Evolutionary conservation across 192 early-diverging fungal species (phyloP), one percentile per base, ranked within the genome.

Genomic region (Bifiguratus adelaidae): DNA sequence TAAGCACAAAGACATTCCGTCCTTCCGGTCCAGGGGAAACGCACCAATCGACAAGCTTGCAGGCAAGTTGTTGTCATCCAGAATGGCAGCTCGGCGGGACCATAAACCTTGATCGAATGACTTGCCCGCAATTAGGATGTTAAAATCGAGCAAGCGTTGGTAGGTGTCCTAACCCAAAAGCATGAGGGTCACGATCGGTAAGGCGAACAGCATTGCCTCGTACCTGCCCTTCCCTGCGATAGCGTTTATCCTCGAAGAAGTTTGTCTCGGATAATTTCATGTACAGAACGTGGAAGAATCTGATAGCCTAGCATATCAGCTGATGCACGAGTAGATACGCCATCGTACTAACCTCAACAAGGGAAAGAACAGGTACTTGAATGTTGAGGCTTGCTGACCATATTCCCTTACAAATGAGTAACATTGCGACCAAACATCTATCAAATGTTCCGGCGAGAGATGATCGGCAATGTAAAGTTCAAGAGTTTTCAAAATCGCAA

Each of bases 21-120:
- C n/a, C n/a, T n/a, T n/a, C n/a, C n/a, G n/a, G n/a, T n/a, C n/a
- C n/a, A n/a, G n/a, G n/a, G n/a, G n/a, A n/a, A n/a, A n/a, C n/a
- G n/a, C n/a, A n/a, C n/a, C n/a, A n/a, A n/a, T n/a, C n/a, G n/a
- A n/a, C n/a, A n/a, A n/a, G n/a, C n/a, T n/a, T n/a, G 7, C 4
- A 23, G 28, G 5, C 25, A 7, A 13, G 13, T 52, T 54, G 4
- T 58, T 53, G 3, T 72, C 76, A 24, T 74, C 60, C n/a, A 59
- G 55, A 5, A 56, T 61, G n/a, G 22, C 36, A 15, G 58, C 41
- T 25, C 66, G 58, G 4, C 76, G 58, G n/a, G 75, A 42, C 81
- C 81, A 83, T 3, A 78, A 47, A 22, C 77, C 74, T 37, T 87
- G 81, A 24, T 87, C 86, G 52, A 87, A 83, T 18, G 83, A 70